These are phyloP conservation scores for Zoysia matrella DNA, from an alignment of 202 grass and related monocot genomes.

Conservation along the genomic window DNA sequence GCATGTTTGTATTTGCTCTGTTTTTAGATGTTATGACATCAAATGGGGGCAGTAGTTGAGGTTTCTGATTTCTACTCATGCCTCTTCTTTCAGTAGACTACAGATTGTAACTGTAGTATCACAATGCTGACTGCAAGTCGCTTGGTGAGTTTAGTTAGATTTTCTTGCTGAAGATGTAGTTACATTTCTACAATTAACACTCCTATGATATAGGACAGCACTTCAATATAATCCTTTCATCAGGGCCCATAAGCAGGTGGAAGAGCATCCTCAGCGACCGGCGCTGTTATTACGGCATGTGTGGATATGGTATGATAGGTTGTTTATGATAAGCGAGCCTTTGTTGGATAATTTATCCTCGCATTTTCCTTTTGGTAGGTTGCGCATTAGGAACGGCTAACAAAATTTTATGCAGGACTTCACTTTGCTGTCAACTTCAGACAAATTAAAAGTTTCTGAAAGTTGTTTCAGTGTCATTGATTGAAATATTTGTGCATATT, in stretches of 20 bases:
- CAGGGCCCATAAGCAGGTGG: slow-evolving; percentile 55
- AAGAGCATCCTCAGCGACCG: slow-evolving; percentile 44
- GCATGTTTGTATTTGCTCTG: slow-evolving; percentile 32
- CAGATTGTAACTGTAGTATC: slow-evolving; percentile 6
- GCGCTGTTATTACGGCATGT: slow-evolving; percentile 47
- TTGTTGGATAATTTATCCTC: slow-evolving; percentile 47
- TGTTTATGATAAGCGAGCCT: slow-evolving; percentile 47
- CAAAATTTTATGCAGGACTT: slow-evolving; percentile 32
- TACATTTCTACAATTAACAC: slow-evolving; percentile 49
- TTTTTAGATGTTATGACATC: slow-evolving; percentile 32
- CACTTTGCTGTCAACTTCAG: slow-evolving; percentile 4
- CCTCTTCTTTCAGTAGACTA: slow-evolving; percentile 9
- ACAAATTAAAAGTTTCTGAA: slow-evolving; percentile 22
- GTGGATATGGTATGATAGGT: slow-evolving; percentile 68
- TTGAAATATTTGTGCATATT: neutral
- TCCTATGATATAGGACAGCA: slow-evolving; percentile 59
- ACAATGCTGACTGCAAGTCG: slow-evolving; percentile 28
- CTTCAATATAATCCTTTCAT: slow-evolving; percentile 45
- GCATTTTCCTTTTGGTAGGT: slow-evolving; percentile 28
- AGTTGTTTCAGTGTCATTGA: neutral
- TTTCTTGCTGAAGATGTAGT: slow-evolving; percentile 38
- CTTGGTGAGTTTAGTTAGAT: slow-evolving; percentile 30
- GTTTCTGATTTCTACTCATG: slow-evolving; percentile 3
- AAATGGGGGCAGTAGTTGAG: too few species aligned
- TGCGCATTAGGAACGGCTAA: slow-evolving; percentile 39